phyloP scores from a whole-genome alignment of 768 basidiomycete genomes.

The Lyophyllum atratum region DNA sequence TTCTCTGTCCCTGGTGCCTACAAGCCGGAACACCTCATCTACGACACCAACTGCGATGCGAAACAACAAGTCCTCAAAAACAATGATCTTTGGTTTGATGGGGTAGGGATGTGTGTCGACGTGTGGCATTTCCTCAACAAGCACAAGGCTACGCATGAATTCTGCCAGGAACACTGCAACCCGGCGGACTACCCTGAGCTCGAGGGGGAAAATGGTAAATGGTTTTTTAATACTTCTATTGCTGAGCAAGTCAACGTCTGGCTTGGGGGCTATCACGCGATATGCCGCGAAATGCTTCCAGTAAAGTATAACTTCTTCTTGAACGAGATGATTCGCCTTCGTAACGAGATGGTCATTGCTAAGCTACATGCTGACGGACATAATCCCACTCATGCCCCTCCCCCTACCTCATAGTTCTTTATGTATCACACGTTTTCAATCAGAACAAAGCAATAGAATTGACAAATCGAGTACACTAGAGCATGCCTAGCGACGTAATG shows the following conservation, averaged over 20 bases:
- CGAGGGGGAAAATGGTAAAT: conserved; percentile 17
- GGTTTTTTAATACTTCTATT: conserved; percentile 42
- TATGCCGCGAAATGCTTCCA: conserved; percentile 34
- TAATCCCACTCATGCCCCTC: too few species aligned
- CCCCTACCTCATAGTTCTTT: too few species aligned
- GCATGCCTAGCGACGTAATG: too few species aligned
- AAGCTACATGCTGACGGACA: not conserved
- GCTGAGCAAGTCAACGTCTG: too few species aligned
- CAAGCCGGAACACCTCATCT: too few species aligned
- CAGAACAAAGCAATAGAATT: too few species aligned
- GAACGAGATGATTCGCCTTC: conserved; percentile 36
- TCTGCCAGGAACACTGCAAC: conserved; percentile 30
- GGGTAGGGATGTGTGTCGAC: conserved; percentile 28
- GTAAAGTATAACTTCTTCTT: conserved; percentile 36
- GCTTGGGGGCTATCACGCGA: conserved; percentile 33
- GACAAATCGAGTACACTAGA: too few species aligned
- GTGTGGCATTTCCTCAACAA: conserved; percentile 38
- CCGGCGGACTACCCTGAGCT: conserved; percentile 39
- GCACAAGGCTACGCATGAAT: conserved; percentile 26
- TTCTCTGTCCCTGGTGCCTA: too few species aligned
- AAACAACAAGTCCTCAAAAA: too few species aligned
- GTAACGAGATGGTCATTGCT: conserved; percentile 21
- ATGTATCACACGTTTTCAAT: too few species aligned
- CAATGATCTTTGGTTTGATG: too few species aligned
- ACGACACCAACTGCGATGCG: too few species aligned